Conservation (phyloP, 1,284 basidiomycete species). For the Entoloma clypeatum region DNA sequence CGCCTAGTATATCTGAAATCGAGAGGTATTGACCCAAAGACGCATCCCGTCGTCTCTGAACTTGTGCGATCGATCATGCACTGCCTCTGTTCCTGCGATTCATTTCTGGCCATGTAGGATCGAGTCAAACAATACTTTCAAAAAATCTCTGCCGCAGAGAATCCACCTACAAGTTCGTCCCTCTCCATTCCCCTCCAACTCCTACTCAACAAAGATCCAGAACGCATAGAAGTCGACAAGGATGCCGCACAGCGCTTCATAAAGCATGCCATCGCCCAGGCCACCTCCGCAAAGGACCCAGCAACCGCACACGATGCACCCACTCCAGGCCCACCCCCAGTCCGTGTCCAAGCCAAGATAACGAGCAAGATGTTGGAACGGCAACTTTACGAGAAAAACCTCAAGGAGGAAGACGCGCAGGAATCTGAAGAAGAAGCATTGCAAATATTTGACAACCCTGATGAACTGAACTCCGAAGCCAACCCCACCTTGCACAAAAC, state of each 20-base stretch:
- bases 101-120: constrained; percentile 45
- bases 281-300: constrained; percentile 37
- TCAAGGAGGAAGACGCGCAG: constrained; percentile 47
- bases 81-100: constrained; percentile 1
- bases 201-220: constrained; percentile 29
- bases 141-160: constrained; percentile 73
- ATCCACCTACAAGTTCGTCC: constrained; percentile 54
- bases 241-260: constrained; percentile 77
- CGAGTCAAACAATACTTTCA: constrained; percentile 74
- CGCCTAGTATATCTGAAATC: constrained; percentile 71
- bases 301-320: constrained; percentile 27
- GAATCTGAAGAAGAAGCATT: constrained; percentile 41
- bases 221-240: constrained; percentile 59
- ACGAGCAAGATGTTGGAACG: constrained; percentile 69
- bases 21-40: constrained; percentile 71
- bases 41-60: constrained; percentile 70
- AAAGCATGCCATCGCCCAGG: constrained; percentile 74
- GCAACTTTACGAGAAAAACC: constrained; percentile 53
- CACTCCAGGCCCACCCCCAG: constrained; percentile 18
- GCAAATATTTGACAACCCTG: constrained; percentile 33
- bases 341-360: constrained; percentile 48
- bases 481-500: constrained; percentile 18
- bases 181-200: neutral
- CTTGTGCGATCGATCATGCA: constrained; percentile 45
- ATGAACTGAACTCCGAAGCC: constrained; percentile 25